Base-by-base conservation (phyloP, 306 rosid species). In the Abrus precatorius region DNA sequence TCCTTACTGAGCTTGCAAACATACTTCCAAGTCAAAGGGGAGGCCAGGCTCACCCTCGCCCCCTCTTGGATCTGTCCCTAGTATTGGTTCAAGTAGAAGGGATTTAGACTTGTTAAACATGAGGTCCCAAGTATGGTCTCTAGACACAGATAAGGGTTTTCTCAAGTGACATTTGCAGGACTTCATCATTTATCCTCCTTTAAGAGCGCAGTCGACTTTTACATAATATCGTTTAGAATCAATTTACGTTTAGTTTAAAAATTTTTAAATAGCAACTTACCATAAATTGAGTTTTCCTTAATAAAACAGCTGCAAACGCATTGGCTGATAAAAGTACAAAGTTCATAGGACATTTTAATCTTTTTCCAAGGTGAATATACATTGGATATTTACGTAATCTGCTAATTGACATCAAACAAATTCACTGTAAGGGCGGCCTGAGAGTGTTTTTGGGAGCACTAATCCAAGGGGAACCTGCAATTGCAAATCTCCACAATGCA, bases 401-500 rank as follows among this genome's bases (percentile, higher is more conserved):
- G 55, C 43, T 27, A 13, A 14, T 65, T 38, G 60, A 9, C 27
- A 61, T 50, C 76, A 44, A 73, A 47, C 38, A 67, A 64, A 33
- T 71, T 34, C 61, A 69, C 74, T 61, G 79, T 62, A 40, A 72
- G 38, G 89, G 85, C 1, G 88, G 83, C 72, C 82, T 85, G 72
- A 94, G 95, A 48, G 94, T 91, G 89, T 87, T 92, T 80, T 80
- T 95, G 4, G 97, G 99, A 84, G 99, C 92, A 84, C 99, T 95
- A 67, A 95, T 89, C 99, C 99, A 95, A 69, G 93, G 86, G 56
- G 98, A 88, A 70, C 88, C 98, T 32, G 96, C 97, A 71, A 91
- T 74, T 79, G 98, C 98, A 84, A 93, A 95, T 89, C 99, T 90
- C 99, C 99, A 95, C 69, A 85, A 73, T 3, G 97, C 99, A 29